These are phyloP conservation scores for Hypoxylon subgilvum DNA, from an alignment of 495 filamentous ascomycete genomes.

Conservation along the genomic window DNA sequence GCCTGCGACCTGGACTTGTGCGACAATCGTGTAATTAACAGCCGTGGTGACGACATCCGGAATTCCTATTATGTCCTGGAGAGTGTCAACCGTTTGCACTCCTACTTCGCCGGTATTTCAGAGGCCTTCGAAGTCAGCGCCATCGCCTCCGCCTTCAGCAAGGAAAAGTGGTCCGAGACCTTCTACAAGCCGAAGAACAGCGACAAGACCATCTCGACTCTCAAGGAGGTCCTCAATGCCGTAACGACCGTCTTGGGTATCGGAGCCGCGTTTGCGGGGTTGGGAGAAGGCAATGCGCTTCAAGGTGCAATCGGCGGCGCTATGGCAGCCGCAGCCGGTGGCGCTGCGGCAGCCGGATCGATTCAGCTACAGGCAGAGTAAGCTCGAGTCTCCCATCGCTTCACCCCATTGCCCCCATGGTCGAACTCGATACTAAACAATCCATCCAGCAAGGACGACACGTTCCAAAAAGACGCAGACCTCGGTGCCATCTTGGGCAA, in stretches of 20 bases:
- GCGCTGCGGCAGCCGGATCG: slow-evolving; percentile 4
- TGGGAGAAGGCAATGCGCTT: not conserved
- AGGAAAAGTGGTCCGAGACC: slow-evolving; percentile 3
- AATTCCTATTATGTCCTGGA: slow-evolving; percentile 1
- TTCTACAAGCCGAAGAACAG: slow-evolving; percentile 17
- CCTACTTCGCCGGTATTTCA: slow-evolving; percentile 4
- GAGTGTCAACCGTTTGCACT: slow-evolving; percentile 1
- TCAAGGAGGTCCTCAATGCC: slow-evolving; percentile 7
- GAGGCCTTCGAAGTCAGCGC: slow-evolving; percentile 14
- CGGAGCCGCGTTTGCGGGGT: slow-evolving; percentile 8
- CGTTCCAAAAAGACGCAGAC: slow-evolving; percentile 10
- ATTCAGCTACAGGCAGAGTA: slow-evolving; percentile 5
- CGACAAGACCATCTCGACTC: slow-evolving; percentile 14
- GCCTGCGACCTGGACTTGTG: slow-evolving; percentile 4
- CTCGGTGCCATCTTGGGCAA: slow-evolving; percentile 5
- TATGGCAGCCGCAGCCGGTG: slow-evolving; percentile 9
- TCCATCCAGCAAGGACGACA: slow-evolving; percentile 4
- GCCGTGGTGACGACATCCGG: slow-evolving; percentile 8
- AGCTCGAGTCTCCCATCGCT: not conserved
- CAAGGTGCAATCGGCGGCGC: not conserved
- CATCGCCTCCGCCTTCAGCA: slow-evolving; percentile 3
- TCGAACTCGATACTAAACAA: too few species aligned
- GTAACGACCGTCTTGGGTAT: slow-evolving; percentile 8
- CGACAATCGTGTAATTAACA: slow-evolving; percentile 14
- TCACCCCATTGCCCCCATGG: too few species aligned